phyloP scores from a whole-genome alignment of 352 stramenopile genomes.

The Globisporangium orthogonon region DNA sequence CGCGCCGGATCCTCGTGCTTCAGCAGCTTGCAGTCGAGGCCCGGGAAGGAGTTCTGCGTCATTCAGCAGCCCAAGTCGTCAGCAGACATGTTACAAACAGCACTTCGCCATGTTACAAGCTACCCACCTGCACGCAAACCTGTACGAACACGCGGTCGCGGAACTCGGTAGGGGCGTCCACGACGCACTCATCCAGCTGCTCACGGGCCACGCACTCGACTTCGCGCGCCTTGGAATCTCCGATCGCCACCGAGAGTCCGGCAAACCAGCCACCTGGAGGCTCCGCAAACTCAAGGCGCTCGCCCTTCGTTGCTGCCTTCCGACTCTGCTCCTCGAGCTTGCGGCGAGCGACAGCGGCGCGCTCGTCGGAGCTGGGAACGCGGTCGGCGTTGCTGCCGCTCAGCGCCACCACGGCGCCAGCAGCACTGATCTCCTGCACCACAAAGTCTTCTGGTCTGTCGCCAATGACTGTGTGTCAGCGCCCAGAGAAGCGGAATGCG shows the following conservation, averaged over 20 bases:
- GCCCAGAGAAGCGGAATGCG: background rate
- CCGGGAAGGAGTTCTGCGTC: conserved; percentile 52
- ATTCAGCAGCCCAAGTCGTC: background rate
- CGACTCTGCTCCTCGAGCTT: conserved; percentile 18
- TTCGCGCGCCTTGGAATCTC: conserved; percentile 1
- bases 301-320: conserved; percentile 23
- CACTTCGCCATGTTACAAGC: background rate
- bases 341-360: conserved; percentile 22
- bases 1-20: conserved; percentile 14
- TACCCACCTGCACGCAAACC: conserved; percentile 63
- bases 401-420: conserved; percentile 35
- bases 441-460: conserved; percentile 56
- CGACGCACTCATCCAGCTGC: conserved; percentile 14
- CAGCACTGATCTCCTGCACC: conserved; percentile 54
- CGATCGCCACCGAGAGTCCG: conserved; percentile 29
- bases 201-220: conserved; percentile 22
- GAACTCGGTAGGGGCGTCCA: conserved; percentile 40
- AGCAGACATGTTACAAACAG: background rate
- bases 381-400: conserved; percentile 10
- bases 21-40: conserved; percentile 52
- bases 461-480: background rate
- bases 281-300: conserved; percentile 44
- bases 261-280: conserved; percentile 41
- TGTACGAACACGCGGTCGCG: conserved; percentile 58
- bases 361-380: conserved; percentile 29